Percentiles rank a stretch among this genome's conserved stretches.
These are phyloP conservation scores for Echites panduratus DNA, from an alignment of 257 asterid species.

Conservation along the genomic window DNA sequence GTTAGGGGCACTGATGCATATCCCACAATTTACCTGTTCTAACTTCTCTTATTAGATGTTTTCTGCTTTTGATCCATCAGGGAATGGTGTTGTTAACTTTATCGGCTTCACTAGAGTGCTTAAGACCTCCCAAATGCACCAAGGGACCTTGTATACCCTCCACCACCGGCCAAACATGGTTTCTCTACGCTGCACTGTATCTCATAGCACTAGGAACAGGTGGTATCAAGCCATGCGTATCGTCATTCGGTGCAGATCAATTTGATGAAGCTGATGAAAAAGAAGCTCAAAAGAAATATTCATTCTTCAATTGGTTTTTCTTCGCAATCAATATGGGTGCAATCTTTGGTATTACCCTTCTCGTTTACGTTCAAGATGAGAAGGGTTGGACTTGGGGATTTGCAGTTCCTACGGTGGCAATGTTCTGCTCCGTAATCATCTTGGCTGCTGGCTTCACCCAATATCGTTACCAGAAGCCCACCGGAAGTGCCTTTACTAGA, in stretches of 20 bases:
- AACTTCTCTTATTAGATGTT: no score
- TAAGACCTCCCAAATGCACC: conserved; percentile 56
- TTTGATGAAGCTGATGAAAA: conserved; percentile 46
- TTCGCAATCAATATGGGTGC: conserved; percentile 85
- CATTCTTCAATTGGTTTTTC: conserved; percentile 85
- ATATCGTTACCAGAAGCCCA: conserved; percentile 69
- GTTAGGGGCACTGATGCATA: no score
- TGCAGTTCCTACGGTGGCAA: conserved; percentile 44
- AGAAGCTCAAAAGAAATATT: conserved; percentile 54
- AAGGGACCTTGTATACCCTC: conserved; percentile 51
- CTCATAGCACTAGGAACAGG: conserved; percentile 81
- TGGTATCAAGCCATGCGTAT: conserved; percentile 80
- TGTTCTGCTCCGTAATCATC: conserved; percentile 41
- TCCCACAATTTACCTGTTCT: no score
- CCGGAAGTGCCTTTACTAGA: conserved; percentile 78
- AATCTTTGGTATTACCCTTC: conserved; percentile 55
- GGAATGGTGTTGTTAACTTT: conserved; percentile 69
- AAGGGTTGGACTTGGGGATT: conserved; percentile 80
- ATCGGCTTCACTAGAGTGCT: conserved; percentile 57
- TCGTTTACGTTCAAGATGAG: conserved; percentile 53
- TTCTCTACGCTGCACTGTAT: conserved; percentile 50
- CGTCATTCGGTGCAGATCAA: conserved; percentile 77
- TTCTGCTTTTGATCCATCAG: conserved; percentile 18
- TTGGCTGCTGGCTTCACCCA: conserved; percentile 40
- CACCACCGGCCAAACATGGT: conserved; percentile 34